A percentile compares a stretch with the other conserved stretches of the same genome.
These are phyloP conservation scores for Hymenotorrendiella dingleyae DNA, from an alignment of 2,329 filamentous ascomycete genomes.

Conservation along the genomic window DNA sequence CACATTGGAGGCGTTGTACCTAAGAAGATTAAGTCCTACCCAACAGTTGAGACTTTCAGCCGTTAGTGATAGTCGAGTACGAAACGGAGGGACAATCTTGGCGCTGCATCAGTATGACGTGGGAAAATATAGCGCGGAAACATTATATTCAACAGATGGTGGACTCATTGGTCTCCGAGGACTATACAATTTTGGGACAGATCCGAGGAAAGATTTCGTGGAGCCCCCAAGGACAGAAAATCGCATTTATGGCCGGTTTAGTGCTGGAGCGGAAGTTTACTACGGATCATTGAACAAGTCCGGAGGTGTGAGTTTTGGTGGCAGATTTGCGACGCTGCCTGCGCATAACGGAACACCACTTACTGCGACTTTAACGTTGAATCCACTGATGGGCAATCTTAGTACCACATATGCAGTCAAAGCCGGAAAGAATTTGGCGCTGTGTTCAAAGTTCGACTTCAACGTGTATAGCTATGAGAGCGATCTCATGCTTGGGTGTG, in stretches of 20 bases:
- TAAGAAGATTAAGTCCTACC: constrained; percentile 70
- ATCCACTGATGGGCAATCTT: constrained; percentile 90
- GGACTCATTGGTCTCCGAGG: constrained; percentile 81
- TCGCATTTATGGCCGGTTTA: constrained; percentile 74
- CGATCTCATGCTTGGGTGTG: constrained; percentile 83
- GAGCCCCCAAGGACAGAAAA: constrained; percentile 37
- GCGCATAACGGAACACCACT: constrained; percentile 79
- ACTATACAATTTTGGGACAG: constrained; percentile 81
- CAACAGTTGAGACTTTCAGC: constrained; percentile 75
- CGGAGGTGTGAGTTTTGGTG: constrained; percentile 80
- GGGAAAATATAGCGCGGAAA: constrained; percentile 83
- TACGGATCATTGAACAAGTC: constrained; percentile 94
- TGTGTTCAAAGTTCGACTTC: constrained; percentile 91
- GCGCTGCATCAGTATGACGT: constrained; percentile 74
- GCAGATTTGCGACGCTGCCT: constrained; percentile 83
- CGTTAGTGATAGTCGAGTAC: constrained; percentile 65
- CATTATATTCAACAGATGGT: constrained; percentile 87
- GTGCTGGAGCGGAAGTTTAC: constrained; percentile 87
- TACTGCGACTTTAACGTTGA: constrained; percentile 87
- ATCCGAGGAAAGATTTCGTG: constrained; percentile 21
- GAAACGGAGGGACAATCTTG: constrained; percentile 70
- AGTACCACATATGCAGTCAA: constrained; percentile 88
- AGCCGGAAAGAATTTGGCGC: constrained; percentile 72
- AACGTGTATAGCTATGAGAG: constrained; percentile 99
- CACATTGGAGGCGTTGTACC: constrained; percentile 77